phyloP scores from a whole-genome alignment of 2,329 filamentous ascomycete genomes.

The Aureobasidium sp. region DNA sequence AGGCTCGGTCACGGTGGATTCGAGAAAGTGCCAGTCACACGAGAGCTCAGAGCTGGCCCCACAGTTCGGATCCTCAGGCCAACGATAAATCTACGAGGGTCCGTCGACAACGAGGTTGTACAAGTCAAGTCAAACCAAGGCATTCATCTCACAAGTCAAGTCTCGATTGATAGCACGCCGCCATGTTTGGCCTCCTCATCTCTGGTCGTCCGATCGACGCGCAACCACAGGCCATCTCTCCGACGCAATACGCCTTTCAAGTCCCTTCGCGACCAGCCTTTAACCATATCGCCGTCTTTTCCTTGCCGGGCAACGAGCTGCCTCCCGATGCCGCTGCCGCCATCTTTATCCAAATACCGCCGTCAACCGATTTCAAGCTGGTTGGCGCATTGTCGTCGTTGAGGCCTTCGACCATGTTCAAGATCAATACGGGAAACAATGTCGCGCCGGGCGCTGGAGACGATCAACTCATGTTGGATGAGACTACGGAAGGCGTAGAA shows the following conservation, averaged over 20 bases:
- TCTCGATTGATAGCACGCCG: constrained; percentile 7
- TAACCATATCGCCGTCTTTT: constrained; percentile 77
- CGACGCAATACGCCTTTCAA: constrained; percentile 56
- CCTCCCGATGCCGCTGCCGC: constrained; percentile 74
- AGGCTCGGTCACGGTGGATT: background rate
- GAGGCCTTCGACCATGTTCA: constrained; percentile 90
- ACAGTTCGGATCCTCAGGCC: background rate
- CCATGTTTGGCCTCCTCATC: constrained; percentile 56
- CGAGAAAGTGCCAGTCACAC: constrained; percentile 1
- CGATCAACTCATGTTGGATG: constrained; percentile 44
- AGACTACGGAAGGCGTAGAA: constrained; percentile 18
- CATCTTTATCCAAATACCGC: constrained; percentile 75
- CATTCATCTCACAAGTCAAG: background rate
- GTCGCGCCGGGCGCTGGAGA: constrained; percentile 37
- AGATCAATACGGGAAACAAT: constrained; percentile 45
- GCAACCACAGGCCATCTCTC: constrained; percentile 47
- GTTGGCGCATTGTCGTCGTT: constrained; percentile 83
- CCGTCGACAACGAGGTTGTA: background rate
- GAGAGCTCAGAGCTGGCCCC: constrained; percentile 7
- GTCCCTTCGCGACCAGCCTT: constrained; percentile 58
- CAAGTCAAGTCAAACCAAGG: background rate
- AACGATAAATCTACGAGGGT: background rate
- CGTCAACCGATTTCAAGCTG: constrained; percentile 62
- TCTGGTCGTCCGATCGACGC: constrained; percentile 55
- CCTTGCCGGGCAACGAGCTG: constrained; percentile 69